Conservation (phyloP, 2,329 filamentous ascomycete genomes). For the Phaeosphaeria sp. region DNA sequence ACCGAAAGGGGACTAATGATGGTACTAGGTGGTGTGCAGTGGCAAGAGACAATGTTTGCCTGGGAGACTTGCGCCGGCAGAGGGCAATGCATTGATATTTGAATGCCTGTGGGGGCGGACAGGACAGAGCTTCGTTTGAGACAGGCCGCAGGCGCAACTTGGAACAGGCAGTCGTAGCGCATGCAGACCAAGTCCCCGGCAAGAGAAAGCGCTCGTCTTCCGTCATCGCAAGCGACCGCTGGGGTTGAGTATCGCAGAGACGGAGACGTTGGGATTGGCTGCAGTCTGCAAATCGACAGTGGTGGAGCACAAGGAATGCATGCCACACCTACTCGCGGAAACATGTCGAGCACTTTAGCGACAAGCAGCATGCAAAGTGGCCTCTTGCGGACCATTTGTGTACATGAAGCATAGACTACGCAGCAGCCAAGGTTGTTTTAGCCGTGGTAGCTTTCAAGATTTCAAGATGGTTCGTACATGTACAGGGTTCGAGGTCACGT, state of each 20-base stretch:
- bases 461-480: background rate
- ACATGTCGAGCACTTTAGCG: background rate
- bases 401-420: slow-evolving; percentile 3
- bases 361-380: background rate
- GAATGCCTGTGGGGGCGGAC: slow-evolving; percentile 2
- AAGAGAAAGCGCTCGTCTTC: slow-evolving; percentile 4
- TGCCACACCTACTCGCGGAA: background rate
- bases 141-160: slow-evolving; percentile 11
- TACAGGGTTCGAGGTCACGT: background rate
- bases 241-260: slow-evolving; percentile 2
- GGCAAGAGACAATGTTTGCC: background rate
- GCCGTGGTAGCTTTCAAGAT: slow-evolving; percentile 4
- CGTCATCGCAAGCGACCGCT: slow-evolving; percentile 7
- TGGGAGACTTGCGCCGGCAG: background rate
- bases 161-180: slow-evolving; percentile 9
- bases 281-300: background rate
- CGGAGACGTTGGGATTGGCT: slow-evolving; percentile 6
- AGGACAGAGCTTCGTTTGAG: slow-evolving; percentile 11
- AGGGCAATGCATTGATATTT: slow-evolving; percentile 10
- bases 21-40: background rate
- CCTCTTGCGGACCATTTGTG: slow-evolving; percentile 8
- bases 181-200: slow-evolving; percentile 8
- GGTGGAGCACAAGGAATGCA: slow-evolving; percentile 7
- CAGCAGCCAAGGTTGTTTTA: slow-evolving; percentile 10
- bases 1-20: slow-evolving; percentile 11